phyloP scores from a whole-genome alignment of 768 basidiomycete species.

The Tephrocybe sp. region DNA sequence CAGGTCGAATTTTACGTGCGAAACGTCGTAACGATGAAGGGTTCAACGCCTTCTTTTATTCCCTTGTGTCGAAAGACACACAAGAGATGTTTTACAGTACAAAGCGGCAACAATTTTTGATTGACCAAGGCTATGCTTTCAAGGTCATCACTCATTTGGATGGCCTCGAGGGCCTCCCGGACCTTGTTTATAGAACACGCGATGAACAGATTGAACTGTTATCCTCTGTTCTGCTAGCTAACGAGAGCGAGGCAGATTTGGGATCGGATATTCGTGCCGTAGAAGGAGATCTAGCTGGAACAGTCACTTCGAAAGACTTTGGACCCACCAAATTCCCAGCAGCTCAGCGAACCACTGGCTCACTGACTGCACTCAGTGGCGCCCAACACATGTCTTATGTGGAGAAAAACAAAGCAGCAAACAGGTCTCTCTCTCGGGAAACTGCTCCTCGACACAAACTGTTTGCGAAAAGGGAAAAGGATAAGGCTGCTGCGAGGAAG shows the following conservation, averaged over 20 bases:
- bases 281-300: conserved; percentile 84
- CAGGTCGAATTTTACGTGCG: conserved; percentile 93
- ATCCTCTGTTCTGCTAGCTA: conserved; percentile 87
- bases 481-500: conserved; percentile 54
- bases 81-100: conserved; percentile 99
- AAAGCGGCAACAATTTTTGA: conserved; percentile 97
- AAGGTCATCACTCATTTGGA: conserved; percentile 99
- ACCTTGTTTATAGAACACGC: conserved; percentile 87
- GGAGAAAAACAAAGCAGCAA: conserved; percentile 89
- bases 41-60: conserved; percentile 99
- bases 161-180: conserved; percentile 80
- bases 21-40: conserved; percentile 99
- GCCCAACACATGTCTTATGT: conserved; percentile 92
- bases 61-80: conserved; percentile 97
- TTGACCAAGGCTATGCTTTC: conserved; percentile 99
- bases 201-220: conserved; percentile 96
- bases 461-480: conserved; percentile 81
- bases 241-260: conserved; percentile 87
- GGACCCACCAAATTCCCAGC: conserved; percentile 68
- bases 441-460: conserved; percentile 65
- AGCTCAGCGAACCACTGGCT: conserved; percentile 78
- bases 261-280: conserved; percentile 79
- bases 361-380: conserved; percentile 80
- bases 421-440: conserved; percentile 70
- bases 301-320: conserved; percentile 84